Percentiles rank a stretch among this genome's conserved stretches.
These are phyloP conservation scores for Septoria petroselini DNA, from an alignment of 2,329 filamentous ascomycete species.

Conservation along the genomic window DNA sequence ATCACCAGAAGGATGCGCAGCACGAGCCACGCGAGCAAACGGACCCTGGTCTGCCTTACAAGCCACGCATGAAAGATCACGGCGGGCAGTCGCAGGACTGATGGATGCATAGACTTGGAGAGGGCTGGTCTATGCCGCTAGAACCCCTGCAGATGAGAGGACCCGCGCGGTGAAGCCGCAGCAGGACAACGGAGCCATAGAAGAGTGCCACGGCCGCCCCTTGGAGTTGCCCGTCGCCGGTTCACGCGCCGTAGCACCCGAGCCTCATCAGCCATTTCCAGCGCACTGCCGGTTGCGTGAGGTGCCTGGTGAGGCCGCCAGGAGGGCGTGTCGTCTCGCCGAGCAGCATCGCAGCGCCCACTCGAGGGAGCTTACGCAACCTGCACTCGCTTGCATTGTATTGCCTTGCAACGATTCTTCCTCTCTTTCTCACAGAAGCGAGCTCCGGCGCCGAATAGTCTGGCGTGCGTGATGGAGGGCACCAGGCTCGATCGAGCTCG, in stretches of 20 bases:
- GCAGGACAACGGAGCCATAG: constrained; percentile 18
- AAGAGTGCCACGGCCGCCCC: constrained; percentile 14
- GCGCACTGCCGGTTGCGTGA: constrained; percentile 64
- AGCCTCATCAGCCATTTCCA: constrained; percentile 45
- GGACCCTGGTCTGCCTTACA: constrained; percentile 13
- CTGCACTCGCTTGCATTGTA: neutral
- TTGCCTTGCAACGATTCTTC: no score
- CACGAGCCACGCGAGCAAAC: constrained; percentile 26
- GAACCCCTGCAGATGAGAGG: constrained; percentile 21
- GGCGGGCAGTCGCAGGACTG: constrained; percentile 16
- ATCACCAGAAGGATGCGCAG: constrained; percentile 30
- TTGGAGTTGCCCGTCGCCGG: constrained; percentile 8
- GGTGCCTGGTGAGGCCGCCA: constrained; percentile 10
- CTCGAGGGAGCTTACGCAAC: no score
- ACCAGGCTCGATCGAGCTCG: constrained; percentile 13
- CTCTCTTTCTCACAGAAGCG: constrained; percentile 7
- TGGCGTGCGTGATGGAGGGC: constrained; percentile 10
- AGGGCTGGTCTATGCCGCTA: constrained; percentile 22
- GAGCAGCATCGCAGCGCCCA: no score
- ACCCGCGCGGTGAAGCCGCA: constrained; percentile 17
- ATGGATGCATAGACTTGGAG: constrained; percentile 22
- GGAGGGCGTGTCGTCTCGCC: no score
- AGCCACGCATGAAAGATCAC: constrained; percentile 13
- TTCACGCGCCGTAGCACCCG: constrained; percentile 15
- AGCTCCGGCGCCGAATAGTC: constrained; percentile 17